Evolutionary conservation across 2,329 filamentous ascomycete genomes (phyloP).

Genomic region (Pezicula rhizophila): DNA sequence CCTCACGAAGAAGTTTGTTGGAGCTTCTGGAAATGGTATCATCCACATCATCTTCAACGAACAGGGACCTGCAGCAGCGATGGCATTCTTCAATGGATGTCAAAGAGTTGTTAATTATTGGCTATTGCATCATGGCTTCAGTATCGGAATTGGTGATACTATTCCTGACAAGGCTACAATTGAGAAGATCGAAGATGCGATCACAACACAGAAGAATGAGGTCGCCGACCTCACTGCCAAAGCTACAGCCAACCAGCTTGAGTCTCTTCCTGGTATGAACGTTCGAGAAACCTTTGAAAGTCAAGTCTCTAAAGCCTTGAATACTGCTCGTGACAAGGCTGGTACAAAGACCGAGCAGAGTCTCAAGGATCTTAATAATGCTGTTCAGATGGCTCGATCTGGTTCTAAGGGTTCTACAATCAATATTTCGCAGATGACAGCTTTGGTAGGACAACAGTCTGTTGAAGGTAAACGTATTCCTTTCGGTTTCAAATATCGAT

Average conservation of each 20-base stretch:
- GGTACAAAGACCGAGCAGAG: slow-evolving; percentile 88
- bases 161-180: slow-evolving; percentile 86
- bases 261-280: slow-evolving; percentile 96
- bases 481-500: slow-evolving; percentile 98
- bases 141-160: slow-evolving; percentile 96
- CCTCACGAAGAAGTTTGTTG: slow-evolving; percentile 88
- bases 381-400: slow-evolving; percentile 90
- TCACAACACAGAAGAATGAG: slow-evolving; percentile 74
- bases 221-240: slow-evolving; percentile 69
- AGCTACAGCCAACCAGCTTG: slow-evolving; percentile 81
- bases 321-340: slow-evolving; percentile 92
- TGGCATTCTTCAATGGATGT: slow-evolving; percentile 92
- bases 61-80: slow-evolving; percentile 75
- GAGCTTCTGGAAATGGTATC: slow-evolving; percentile 83
- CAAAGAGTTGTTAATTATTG: slow-evolving; percentile 96
- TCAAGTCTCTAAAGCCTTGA: slow-evolving; percentile 89
- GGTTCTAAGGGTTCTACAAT: slow-evolving; percentile 98
- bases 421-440: slow-evolving; percentile 99
- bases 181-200: slow-evolving; percentile 73
- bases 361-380: slow-evolving; percentile 94
- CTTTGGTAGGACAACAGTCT: slow-evolving; percentile 94
- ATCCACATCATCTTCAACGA: slow-evolving; percentile 97
- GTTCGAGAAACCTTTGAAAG: slow-evolving; percentile 97
- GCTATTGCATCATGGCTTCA: slow-evolving; percentile 93
- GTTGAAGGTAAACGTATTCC: slow-evolving; percentile 98